Evolutionary conservation across 176 grass and related monocot genomes (phyloP), one percentile per base, ranked within the genome.

Genomic region (Aechmea fasciata): DNA sequence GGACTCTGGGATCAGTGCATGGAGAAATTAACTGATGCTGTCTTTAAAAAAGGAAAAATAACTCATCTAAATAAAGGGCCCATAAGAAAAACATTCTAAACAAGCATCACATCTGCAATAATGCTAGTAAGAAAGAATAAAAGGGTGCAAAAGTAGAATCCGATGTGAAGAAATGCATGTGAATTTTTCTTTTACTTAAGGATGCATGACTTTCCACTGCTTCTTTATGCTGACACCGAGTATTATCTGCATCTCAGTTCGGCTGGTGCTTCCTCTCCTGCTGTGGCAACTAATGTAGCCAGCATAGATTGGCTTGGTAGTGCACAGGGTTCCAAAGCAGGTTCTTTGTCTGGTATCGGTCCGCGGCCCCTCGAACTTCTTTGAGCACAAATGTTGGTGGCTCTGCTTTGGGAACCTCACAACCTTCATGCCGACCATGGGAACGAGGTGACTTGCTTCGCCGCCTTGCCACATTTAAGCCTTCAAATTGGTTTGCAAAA

Each of bases 251-350:
- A 64, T 83, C 71, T 73, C 82, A 99, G 94, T 81, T 99, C 94
- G 75, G 94, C 87, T 52, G 94, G 89, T 48, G 89, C 86, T 25
- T 90, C 94, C 18, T 92, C 94, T 69, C 79, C 94, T 81, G 89
- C 84, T 67, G 69, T 64, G 74, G 80, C 85, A 78, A 83, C 87
- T 65, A 97, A 97, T 85, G 69, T 77, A 52, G 81, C 79, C 48
- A 91, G 92, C 78, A 91, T 88, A 82, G 85, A 96, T 87, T 91
- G 92, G 83, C 67, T 86, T 76, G 88, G 92, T 70, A 85, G 79
- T 53, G 78, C 52, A 57, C 92, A 91, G 75, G 78, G 73, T 79
- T 96, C 88, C 19, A 92, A 88, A 79, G 84, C 84, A 67, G 85
- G 85, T 74, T 87, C 81, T 18, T 72, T 81, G 24, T 84, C 85